phyloP scores from a whole-genome alignment of 768 basidiomycete species.

The Phylloporus sp. region DNA sequence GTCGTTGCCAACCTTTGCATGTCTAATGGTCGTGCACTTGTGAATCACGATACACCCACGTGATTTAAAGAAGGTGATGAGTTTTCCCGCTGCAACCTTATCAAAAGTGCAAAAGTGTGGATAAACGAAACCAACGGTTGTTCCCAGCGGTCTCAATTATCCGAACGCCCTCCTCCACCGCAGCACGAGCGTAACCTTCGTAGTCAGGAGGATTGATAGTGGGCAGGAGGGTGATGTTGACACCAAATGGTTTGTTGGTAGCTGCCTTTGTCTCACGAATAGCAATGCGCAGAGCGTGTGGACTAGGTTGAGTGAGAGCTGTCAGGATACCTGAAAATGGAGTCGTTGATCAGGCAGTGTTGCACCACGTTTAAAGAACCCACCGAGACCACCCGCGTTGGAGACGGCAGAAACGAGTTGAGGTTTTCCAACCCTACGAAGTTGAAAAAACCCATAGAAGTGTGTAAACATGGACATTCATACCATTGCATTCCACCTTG shows the following conservation, averaged over 20 bases:
- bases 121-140: slow-evolving; percentile 53
- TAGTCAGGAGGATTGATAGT: slow-evolving; percentile 90
- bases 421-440: slow-evolving; percentile 74
- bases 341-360: not conserved
- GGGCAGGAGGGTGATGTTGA: slow-evolving; percentile 84
- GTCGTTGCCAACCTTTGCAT: slow-evolving; percentile 59
- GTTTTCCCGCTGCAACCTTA: slow-evolving; percentile 51
- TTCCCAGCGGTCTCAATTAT: slow-evolving; percentile 94
- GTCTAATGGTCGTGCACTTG: slow-evolving; percentile 84
- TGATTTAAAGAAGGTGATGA: slow-evolving; percentile 80
- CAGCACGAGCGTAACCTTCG: slow-evolving; percentile 71
- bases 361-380: slow-evolving; percentile 9
- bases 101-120: not conserved
- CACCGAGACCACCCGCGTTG: slow-evolving; percentile 77
- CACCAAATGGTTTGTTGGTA: slow-evolving; percentile 75
- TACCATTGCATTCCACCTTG: slow-evolving; percentile 94
- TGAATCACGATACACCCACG: slow-evolving; percentile 77
- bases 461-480: not conserved
- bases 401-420: slow-evolving; percentile 71
- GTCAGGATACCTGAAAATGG: slow-evolving; percentile 62
- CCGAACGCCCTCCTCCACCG: slow-evolving; percentile 81
- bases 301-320: slow-evolving; percentile 82
- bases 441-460: not conserved
- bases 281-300: slow-evolving; percentile 72
- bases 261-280: slow-evolving; percentile 71